Percentiles rank a stretch among this genome's conserved stretches.
Conservation (phyloP, 768 basidiomycete genomes). For the Phanerodontia chrysosporium region DNA sequence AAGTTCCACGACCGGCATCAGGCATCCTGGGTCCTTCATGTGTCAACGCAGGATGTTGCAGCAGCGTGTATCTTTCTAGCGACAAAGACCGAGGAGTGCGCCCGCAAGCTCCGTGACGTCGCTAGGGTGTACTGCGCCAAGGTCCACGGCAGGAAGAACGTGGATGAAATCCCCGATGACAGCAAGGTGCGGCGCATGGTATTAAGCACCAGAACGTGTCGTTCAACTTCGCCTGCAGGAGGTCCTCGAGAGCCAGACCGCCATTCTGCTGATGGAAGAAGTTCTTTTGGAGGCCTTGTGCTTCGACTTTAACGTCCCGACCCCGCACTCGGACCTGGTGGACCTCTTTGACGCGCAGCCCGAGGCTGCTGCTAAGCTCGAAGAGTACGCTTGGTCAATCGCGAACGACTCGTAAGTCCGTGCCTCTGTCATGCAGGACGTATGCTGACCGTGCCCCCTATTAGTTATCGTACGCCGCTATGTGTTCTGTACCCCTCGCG, state of each 20-base stretch:
- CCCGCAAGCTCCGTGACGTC: slow-evolving; percentile 81
- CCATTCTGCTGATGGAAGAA: slow-evolving; percentile 74
- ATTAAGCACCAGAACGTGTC: background rate
- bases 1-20: background rate
- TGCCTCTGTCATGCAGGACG: background rate
- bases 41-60: slow-evolving; percentile 61
- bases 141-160: slow-evolving; percentile 45
- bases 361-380: slow-evolving; percentile 38
- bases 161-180: slow-evolving; percentile 53
- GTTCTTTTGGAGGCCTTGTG: slow-evolving; percentile 76
- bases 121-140: slow-evolving; percentile 73
- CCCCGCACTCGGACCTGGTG: slow-evolving; percentile 71
- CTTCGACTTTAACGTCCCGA: slow-evolving; percentile 79
- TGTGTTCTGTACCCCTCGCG: slow-evolving; percentile 67
- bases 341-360: slow-evolving; percentile 62
- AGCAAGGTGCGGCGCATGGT: slow-evolving; percentile 48
- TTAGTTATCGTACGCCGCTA: slow-evolving; percentile 74
- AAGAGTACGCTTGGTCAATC: slow-evolving; percentile 82
- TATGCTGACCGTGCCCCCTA: background rate
- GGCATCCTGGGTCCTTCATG: background rate
- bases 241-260: slow-evolving; percentile 64
- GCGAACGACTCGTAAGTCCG: slow-evolving; percentile 78
- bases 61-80: slow-evolving; percentile 85
- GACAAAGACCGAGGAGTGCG: slow-evolving; percentile 90
- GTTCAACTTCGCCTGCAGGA: slow-evolving; percentile 43